Percentiles rank a stretch among this genome's conserved stretches.
These are phyloP conservation scores for Petunia hybrid DNA, from an alignment of 305 asterid genomes.

Conservation along the genomic window DNA sequence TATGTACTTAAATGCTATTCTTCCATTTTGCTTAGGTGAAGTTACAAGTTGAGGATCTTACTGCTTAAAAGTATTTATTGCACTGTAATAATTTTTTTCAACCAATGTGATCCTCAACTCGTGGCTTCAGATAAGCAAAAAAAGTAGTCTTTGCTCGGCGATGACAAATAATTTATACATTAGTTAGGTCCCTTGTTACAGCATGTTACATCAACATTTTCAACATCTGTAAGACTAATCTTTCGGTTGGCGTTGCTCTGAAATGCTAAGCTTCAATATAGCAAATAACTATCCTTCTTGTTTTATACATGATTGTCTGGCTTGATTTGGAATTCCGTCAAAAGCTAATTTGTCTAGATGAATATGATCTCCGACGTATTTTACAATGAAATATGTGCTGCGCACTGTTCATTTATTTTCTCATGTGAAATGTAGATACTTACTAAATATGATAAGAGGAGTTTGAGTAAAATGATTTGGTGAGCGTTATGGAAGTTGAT, in stretches of 20 bases:
- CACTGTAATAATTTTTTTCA: background rate
- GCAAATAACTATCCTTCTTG: background rate
- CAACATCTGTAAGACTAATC: background rate
- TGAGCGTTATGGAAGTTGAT: no score
- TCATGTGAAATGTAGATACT: no score
- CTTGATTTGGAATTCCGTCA: no score
- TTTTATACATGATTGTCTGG: no score
- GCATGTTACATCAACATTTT: background rate
- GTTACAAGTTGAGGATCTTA: conserved; percentile 3
- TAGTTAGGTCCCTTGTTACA: conserved; percentile 1
- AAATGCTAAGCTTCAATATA: conserved; percentile 18
- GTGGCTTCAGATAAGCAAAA: background rate
- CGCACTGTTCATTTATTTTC: no score
- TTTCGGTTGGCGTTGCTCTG: background rate
- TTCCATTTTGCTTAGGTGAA: no score
- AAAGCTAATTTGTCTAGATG: no score
- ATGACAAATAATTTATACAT: background rate
- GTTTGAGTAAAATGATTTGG: no score
- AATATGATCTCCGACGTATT: no score
- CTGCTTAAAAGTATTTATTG: background rate
- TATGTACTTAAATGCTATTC: background rate
- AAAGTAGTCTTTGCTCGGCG: background rate
- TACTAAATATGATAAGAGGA: no score
- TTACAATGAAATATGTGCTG: no score
- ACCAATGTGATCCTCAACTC: no score